phyloP scores from a whole-genome alignment of 352 stramenopile genomes.

The Pythium vanterpoolii region DNA sequence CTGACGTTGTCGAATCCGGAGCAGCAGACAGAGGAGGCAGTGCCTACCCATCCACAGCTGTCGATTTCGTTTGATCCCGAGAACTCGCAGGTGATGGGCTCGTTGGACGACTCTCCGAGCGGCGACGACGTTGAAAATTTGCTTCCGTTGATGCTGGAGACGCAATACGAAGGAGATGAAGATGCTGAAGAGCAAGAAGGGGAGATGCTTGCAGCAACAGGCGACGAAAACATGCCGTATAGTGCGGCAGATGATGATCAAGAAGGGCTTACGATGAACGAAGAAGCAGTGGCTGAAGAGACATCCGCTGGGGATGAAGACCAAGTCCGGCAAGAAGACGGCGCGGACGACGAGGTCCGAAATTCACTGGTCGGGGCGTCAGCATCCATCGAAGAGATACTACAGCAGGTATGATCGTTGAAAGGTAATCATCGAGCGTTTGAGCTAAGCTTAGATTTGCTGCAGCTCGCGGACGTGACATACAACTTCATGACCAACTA shows the following conservation, averaged over 20 bases:
- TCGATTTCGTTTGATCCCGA: conserved; percentile 6
- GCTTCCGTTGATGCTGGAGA: conserved; percentile 14
- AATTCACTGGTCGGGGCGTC: conserved; percentile 7
- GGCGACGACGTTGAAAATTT: conserved; percentile 1
- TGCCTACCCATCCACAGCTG: neutral
- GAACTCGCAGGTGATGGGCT: conserved; percentile 3
- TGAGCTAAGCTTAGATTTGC: neutral
- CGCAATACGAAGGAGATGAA: conserved; percentile 15
- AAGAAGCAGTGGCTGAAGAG: neutral
- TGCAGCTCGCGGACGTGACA: conserved; percentile 24
- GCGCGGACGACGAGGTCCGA: neutral
- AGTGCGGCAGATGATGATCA: neutral
- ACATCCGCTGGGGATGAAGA: neutral
- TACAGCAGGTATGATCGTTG: conserved; percentile 12
- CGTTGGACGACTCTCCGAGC: conserved; percentile 24
- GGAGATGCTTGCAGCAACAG: neutral
- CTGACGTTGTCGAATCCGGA: neutral
- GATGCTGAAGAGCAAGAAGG: neutral
- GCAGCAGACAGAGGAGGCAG: conserved; percentile 1
- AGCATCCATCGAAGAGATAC: conserved; percentile 19
- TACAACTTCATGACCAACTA: conserved; percentile 24
- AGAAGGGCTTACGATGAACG: neutral
- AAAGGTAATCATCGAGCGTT: neutral
- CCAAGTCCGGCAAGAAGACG: neutral
- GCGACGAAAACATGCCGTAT: neutral